A percentile compares a stretch with the other conserved stretches of the same genome.
Conservation (phyloP, 2,329 filamentous ascomycete species). For the Aspergillus fijiensis region DNA sequence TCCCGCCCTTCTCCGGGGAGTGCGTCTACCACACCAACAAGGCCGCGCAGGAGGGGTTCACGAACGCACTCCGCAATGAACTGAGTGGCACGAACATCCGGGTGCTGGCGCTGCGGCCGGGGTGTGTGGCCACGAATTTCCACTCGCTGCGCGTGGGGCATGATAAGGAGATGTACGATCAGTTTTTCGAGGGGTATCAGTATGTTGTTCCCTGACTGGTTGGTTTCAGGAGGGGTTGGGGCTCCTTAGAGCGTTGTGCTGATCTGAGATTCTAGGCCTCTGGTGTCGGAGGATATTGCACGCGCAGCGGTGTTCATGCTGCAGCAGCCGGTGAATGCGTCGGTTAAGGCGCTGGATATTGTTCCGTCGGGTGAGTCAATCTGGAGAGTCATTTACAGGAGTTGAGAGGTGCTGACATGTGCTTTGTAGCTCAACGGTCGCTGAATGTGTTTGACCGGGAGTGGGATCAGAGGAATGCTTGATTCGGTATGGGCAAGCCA, state of each 20-base stretch:
- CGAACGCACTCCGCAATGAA: constrained; percentile 51
- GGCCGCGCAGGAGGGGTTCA: constrained; percentile 51
- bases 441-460: constrained; percentile 32
- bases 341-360: constrained; percentile 50
- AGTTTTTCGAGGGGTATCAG: constrained; percentile 49
- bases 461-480: constrained; percentile 24
- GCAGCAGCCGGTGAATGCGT: constrained; percentile 39
- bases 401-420: no score
- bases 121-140: constrained; percentile 51
- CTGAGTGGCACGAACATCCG: constrained; percentile 48
- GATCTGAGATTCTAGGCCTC: constrained; percentile 21
- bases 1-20: constrained; percentile 51
- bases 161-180: constrained; percentile 44
- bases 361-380: constrained; percentile 41
- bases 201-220: background rate
- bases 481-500: no score
- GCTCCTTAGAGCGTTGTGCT: no score
- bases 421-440: constrained; percentile 26
- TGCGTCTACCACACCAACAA: constrained; percentile 52
- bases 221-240: background rate
- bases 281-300: constrained; percentile 47
- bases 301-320: constrained; percentile 48
- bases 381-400: constrained; percentile 7
- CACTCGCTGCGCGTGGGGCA: constrained; percentile 48
- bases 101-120: constrained; percentile 49